A percentile compares a stretch with the other conserved stretches of the same genome.
Evolutionary conservation across 208 protist species (phyloP).

Genomic region (Trypanosoma caninum): DNA sequence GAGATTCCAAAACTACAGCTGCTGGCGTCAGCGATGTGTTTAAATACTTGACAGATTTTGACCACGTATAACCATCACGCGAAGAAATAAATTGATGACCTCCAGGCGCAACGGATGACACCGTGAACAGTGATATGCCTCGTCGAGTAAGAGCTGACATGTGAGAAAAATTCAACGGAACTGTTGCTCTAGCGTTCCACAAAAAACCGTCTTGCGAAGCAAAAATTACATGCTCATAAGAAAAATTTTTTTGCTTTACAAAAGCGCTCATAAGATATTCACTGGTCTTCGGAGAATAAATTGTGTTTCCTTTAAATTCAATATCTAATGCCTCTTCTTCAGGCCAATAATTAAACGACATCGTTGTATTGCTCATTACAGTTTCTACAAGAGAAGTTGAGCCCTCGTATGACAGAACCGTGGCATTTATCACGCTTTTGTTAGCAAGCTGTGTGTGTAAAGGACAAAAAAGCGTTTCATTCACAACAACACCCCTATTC

Average conservation of each 20-base stretch:
- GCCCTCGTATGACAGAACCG: conserved; percentile 17
- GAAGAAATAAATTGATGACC: conserved; percentile 31
- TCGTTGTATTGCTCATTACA: not conserved
- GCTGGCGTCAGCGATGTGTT: conserved; percentile 33
- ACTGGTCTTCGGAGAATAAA: conserved; percentile 29
- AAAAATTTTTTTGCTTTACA: conserved; percentile 23
- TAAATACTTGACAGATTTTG: conserved; percentile 30
- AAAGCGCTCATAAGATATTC: conserved; percentile 48
- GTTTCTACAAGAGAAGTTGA: conserved; percentile 16
- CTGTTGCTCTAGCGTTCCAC: conserved; percentile 27
- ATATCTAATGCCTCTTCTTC: conserved; percentile 28
- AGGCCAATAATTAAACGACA: conserved; percentile 15
- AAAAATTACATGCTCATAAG: conserved; percentile 23
- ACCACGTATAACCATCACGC: conserved; percentile 35
- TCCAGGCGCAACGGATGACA: conserved; percentile 11
- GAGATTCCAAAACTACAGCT: conserved; percentile 22
- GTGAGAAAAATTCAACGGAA: conserved; percentile 23
- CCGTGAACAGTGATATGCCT: conserved; percentile 4
- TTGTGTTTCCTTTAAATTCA: conserved; percentile 42
- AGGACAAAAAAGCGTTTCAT: conserved; percentile 47
- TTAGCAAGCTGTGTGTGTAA: conserved; percentile 2
- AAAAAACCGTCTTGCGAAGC: conserved; percentile 35
- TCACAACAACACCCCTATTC: conserved; percentile 39
- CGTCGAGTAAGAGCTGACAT: conserved; percentile 1
- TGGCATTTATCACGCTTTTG: conserved; percentile 17